Evolutionary conservation across 1,139 yeast species (phyloP), one percentile per base, ranked within the genome.

Genomic region (Yamadazyma diospyri): DNA sequence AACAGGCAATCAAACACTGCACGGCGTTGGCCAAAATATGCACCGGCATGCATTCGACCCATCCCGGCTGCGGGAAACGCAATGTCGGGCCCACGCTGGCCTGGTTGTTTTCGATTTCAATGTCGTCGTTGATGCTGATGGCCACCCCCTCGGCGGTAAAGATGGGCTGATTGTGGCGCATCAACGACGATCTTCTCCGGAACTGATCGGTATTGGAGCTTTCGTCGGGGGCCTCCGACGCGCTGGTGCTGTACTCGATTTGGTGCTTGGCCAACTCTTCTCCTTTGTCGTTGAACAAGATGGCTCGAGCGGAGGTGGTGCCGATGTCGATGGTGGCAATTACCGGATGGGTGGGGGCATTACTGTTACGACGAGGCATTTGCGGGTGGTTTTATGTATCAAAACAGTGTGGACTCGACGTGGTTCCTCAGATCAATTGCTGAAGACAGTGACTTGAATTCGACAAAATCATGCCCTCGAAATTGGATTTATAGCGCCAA

Each of bases 11-110:
- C 32, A 82, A 62, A 64, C 92, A 82, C 50, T 80, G 83, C 22
- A 81, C 71, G n/a, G 89, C 92, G 50, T 88, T 83, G 38, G 83
- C 84, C 50, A 88, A 69, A 27, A 88, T 78, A 57, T 84, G 94
- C 37, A 76, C 76, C 6, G 97, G 97, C 69, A 85, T 85, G 62
- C 94, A 92, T 61, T 89, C 97, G 28, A 87, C 94, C 96, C 96
- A 87, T 17, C 92, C 92, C 1, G 89, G 88, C 45, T 77, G 75
- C 1, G 92, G 89, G 55, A 79, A 82, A 40, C 79, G 61, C 40
- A 82, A 63, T 14, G 89, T 81, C 23, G 89, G 88, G 27, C 80
- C 82, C n/a, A 65, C 71, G 17, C 71, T 61, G 11, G 71, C 68
- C 22, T 64, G 54, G 39, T 64, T 66, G 45, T 76, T 77, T 59